A percentile compares a stretch with the other conserved stretches of the same genome.
Conservation (phyloP, 176 grass and related monocot species). For the Phragmites australis region DNA sequence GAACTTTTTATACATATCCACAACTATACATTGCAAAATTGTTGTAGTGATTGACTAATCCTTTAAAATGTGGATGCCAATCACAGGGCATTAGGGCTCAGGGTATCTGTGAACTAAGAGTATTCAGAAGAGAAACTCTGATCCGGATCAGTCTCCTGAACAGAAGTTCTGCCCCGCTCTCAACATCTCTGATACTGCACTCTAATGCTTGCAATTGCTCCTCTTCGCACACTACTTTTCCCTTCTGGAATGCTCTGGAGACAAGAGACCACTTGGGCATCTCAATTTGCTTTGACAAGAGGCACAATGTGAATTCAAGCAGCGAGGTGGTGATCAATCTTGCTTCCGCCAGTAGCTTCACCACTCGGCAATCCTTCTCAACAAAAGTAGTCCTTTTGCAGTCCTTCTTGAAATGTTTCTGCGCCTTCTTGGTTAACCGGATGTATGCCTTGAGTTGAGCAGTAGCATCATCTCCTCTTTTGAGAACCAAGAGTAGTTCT, state of each 20-base stretch:
- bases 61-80: constrained; percentile 47
- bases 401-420: constrained; percentile 36
- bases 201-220: constrained; percentile 40
- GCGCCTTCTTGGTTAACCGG: constrained; percentile 15
- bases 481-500: constrained; percentile 33
- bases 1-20: constrained; percentile 10
- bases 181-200: constrained; percentile 25
- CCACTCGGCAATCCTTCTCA: not conserved
- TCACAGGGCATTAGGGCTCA: constrained; percentile 5
- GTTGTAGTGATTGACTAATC: constrained; percentile 27
- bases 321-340: constrained; percentile 27
- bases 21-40: constrained; percentile 1
- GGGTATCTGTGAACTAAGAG: constrained; percentile 37
- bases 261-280: constrained; percentile 36
- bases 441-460: constrained; percentile 28
- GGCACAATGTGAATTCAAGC: constrained; percentile 1
- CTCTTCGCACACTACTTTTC: constrained; percentile 22
- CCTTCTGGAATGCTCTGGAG: constrained; percentile 20
- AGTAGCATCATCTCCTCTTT: constrained; percentile 28
- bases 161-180: constrained; percentile 28
- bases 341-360: constrained; percentile 25
- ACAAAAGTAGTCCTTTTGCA: not conserved
- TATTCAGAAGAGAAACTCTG: constrained; percentile 59
- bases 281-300: constrained; percentile 4
- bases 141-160: constrained; percentile 45